These are phyloP conservation scores for Inga leiocalycina DNA, from an alignment of 306 rosid species.

Conservation along the genomic window DNA sequence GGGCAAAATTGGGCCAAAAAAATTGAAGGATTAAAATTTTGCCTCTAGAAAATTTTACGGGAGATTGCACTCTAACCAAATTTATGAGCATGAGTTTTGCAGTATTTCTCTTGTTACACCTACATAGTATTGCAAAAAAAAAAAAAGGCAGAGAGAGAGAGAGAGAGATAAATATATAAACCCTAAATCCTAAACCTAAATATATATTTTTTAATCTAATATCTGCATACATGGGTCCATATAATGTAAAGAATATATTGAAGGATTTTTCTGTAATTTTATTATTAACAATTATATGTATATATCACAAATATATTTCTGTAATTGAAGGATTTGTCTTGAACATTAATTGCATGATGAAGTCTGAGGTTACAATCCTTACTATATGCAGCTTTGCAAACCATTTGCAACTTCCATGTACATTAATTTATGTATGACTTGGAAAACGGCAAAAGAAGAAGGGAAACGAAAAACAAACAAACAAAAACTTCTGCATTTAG, in stretches of 20 bases:
- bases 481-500: neutral
- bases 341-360: neutral
- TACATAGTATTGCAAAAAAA: neutral
- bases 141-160: too few species aligned
- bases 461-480: neutral
- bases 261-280: neutral
- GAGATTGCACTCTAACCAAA: neutral
- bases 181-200: neutral
- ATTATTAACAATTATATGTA: too few species aligned
- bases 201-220: too few species aligned
- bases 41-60: neutral
- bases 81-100: neutral
- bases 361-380: neutral
- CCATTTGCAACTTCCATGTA: neutral
- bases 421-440: neutral
- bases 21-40: too few species aligned
- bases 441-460: neutral
- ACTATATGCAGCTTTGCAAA: neutral
- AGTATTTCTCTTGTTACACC: neutral
- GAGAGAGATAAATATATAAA: too few species aligned
- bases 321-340: too few species aligned
- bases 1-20: too few species aligned
- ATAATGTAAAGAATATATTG: too few species aligned
- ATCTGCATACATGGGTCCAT: neutral
- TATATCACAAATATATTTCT: too few species aligned